Evolutionary conservation across 768 basidiomycete genomes (phyloP), one percentile per base, ranked within the genome.

Genomic region (Termitomyces eurrhizus): DNA sequence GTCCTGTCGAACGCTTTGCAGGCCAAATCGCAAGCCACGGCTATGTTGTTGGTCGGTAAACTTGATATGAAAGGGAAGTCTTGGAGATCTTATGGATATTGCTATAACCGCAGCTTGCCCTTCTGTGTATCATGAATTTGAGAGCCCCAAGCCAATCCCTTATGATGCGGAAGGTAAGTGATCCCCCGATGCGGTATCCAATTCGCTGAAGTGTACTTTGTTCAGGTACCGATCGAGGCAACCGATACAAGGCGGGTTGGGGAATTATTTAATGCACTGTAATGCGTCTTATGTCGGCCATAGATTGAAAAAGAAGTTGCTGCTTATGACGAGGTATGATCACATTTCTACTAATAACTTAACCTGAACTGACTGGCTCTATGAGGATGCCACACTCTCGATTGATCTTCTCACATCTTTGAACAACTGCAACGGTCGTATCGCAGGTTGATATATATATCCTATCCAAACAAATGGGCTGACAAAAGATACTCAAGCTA

Each of bases 1-100:
- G 93, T 0, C 95, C 95, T 39, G 95, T 96, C n/a, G 94, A 95
- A 71, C 85, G 95, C 53, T 93, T 92, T 69, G 90, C 90, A 0
- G 87, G 89, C 14, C 89, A 91, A 74, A 93, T 95, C 65, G 93
- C 92, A 9, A 92, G 89, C 62, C 88, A 93, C 35, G 92, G 92
- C 64, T 92, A 83, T 65, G 83, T 93, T 51, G 90, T 92, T 12
- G 92, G 92, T 90, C 57, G 33, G 87, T 70, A 24, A 44, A 8
- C 13, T n/a, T 41, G 29, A 41, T 12, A 32, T 54, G 16, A 54
- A 21, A 42, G 42, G 16, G 42, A 21, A 42, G 42, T 32, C 41
- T 42, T 18, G 32, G 2, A 13, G 36, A 21, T 33, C 3, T 13
- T 1, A 26, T 29, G 4, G 3, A 13, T 42, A 21, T 42, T 44